Base-by-base conservation (phyloP, 345 rosid genomes). In the Eucalyptus regnans region DNA sequence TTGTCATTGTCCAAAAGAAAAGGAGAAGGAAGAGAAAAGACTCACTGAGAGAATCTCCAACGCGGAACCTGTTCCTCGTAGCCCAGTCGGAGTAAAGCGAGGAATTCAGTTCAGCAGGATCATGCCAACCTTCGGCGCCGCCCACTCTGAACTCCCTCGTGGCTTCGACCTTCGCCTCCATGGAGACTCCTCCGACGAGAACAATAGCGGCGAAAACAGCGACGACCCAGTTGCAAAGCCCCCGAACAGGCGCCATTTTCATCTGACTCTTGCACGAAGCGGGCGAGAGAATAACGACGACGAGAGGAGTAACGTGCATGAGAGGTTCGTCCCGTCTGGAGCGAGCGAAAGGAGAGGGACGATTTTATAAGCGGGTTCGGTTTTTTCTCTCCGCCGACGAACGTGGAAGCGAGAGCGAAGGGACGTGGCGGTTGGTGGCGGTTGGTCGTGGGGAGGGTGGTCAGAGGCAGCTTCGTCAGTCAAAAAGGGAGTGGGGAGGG, bases 11-110 rank as follows among this genome's bases (percentile, higher is more conserved):
- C 31, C 46, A 41, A 81, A 81, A 81, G 51, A 44, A 83, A 22
- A 43, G 48, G 27, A 83, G 86, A 49, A 83, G 48, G 43, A 50
- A 52, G 43, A 80, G 50, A 66, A 15, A 46, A 83, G 50, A 90
- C 97, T 93, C 62, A 94, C 97, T 66, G 87, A 96, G 97, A 86
- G 94, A 93, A 88, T 96, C 98, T 29, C 97, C 95, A 66, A 96
- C 92, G 44, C 89, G 96, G 89, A 97, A 96, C 85, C 97, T 92
- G 87, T 95, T 92, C 66, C 33, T 92, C 29, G 90, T 86, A 58
- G 98, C 98, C 99, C 98, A 97, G 44, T 90, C 92, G 90, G 44
- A 90, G 81, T 97, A 97, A 50, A 93, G 37, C 4, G 90, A 76
- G 48, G 96, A 76, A 87, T 90, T 91, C 87, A 94, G 93, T 9